Conservation (phyloP, 2,329 filamentous ascomycete genomes). For the Ophiosphaerella narmari region DNA sequence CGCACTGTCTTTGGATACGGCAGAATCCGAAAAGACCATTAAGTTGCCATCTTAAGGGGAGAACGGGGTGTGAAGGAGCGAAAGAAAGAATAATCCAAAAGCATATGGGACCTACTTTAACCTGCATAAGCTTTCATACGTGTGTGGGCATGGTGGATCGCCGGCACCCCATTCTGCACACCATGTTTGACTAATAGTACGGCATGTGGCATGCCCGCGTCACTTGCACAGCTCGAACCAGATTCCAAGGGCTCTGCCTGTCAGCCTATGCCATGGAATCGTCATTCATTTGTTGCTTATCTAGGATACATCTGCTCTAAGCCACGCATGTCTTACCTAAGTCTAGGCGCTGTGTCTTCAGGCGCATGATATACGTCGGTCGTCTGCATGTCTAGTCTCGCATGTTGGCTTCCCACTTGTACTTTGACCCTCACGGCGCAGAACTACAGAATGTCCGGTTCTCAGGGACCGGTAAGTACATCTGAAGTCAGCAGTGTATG, state of each 20-base stretch:
- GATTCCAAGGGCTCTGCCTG: conserved; percentile 7
- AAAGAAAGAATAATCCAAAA: no score
- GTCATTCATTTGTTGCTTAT: conserved; percentile 27
- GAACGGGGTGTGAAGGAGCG: no score
- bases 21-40: no score
- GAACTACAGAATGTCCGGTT: conserved; percentile 14
- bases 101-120: no score
- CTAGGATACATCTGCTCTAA: conserved; percentile 23
- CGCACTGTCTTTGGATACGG: no score
- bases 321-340: conserved; percentile 20
- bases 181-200: conserved; percentile 11
- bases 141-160: background rate
- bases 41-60: no score
- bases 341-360: conserved; percentile 12
- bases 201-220: conserved; percentile 9
- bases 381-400: conserved; percentile 4
- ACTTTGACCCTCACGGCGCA: background rate
- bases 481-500: background rate
- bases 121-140: no score
- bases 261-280: conserved; percentile 16
- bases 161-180: conserved; percentile 20
- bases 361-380: conserved; percentile 25
- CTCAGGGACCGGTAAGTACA: conserved; percentile 11
- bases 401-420: conserved; percentile 10
- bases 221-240: conserved; percentile 3